Evolutionary conservation across 192 early-diverging fungal species (phyloP).

Genomic region (Cladochytrium replicatum): DNA sequence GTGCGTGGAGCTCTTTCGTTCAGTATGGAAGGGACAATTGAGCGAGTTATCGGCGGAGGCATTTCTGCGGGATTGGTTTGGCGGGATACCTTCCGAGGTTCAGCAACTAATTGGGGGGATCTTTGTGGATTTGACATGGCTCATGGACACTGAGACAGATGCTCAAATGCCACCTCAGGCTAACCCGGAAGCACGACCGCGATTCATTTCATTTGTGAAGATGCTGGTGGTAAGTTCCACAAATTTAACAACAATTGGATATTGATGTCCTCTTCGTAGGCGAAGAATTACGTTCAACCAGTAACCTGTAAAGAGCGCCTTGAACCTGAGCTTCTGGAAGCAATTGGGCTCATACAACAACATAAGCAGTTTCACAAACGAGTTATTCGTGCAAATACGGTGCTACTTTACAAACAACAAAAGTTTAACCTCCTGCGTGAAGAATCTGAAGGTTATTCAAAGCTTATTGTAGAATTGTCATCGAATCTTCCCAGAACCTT

Average conservation of each 20-base stretch:
- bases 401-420: slow-evolving; percentile 58
- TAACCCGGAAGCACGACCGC: neutral
- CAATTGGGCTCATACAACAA: slow-evolving; percentile 35
- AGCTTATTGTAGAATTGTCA: slow-evolving; percentile 52
- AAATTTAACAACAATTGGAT: neutral
- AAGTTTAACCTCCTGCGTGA: slow-evolving; percentile 78
- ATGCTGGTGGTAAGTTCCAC: slow-evolving; percentile 7
- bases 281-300: slow-evolving; percentile 26
- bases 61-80: too few relatives aligned
- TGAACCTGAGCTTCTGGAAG: slow-evolving; percentile 42
- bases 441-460: slow-evolving; percentile 72
- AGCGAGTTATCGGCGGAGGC: too few relatives aligned
- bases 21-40: too few relatives aligned
- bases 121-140: slow-evolving; percentile 17
- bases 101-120: too few relatives aligned
- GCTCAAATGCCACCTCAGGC: slow-evolving; percentile 1
- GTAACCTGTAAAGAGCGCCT: slow-evolving; percentile 43
- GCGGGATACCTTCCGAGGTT: too few relatives aligned
- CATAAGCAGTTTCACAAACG: slow-evolving; percentile 34
- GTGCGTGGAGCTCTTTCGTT: too few relatives aligned
- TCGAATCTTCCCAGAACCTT: slow-evolving; percentile 16
- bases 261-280: neutral
- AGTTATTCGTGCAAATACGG: slow-evolving; percentile 44
- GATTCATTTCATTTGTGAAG: slow-evolving; percentile 7
- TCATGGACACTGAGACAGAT: slow-evolving; percentile 20